These are phyloP conservation scores for Caryopteris hybrid DNA, from an alignment of 305 asterid species.

Conservation along the genomic window DNA sequence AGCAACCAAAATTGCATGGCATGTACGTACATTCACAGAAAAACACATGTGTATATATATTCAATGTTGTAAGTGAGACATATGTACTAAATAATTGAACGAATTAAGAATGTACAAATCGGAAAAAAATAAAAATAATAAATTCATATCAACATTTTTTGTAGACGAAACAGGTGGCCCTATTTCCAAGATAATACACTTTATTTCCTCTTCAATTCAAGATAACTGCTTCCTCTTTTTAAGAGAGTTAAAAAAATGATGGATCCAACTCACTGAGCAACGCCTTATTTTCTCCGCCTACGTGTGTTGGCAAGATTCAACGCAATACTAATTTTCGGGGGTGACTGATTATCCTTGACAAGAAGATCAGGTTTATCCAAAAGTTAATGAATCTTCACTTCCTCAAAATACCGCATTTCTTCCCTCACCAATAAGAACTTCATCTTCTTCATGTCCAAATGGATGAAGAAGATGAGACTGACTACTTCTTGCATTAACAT, in stretches of 20 bases:
- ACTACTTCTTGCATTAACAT: conserved; percentile 25
- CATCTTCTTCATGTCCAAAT: conserved; percentile 37
- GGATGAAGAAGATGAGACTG: conserved; percentile 22
- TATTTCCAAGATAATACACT: background rate
- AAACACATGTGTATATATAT: too few relatives aligned
- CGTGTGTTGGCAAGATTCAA: conserved; percentile 30
- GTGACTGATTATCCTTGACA: too few relatives aligned
- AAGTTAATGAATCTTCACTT: conserved; percentile 17
- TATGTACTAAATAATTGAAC: conserved; percentile 8
- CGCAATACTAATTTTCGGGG: conserved; percentile 18
- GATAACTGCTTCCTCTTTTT: background rate
- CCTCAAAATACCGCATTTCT: conserved; percentile 27
- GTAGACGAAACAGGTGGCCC: background rate
- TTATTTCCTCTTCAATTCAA: background rate
- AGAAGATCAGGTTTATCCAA: background rate
- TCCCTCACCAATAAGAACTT: conserved; percentile 35
- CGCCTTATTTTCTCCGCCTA: conserved; percentile 25
- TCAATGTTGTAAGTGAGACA: too few relatives aligned
- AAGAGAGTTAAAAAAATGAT: background rate
- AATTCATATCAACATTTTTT: background rate
- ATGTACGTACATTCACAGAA: too few relatives aligned
- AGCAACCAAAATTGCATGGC: too few relatives aligned
- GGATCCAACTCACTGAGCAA: conserved; percentile 12
- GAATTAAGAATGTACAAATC: background rate
- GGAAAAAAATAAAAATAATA: background rate